These are phyloP conservation scores for Arctium minus DNA, from an alignment of 129 eudicot species.

Conservation along the genomic window DNA sequence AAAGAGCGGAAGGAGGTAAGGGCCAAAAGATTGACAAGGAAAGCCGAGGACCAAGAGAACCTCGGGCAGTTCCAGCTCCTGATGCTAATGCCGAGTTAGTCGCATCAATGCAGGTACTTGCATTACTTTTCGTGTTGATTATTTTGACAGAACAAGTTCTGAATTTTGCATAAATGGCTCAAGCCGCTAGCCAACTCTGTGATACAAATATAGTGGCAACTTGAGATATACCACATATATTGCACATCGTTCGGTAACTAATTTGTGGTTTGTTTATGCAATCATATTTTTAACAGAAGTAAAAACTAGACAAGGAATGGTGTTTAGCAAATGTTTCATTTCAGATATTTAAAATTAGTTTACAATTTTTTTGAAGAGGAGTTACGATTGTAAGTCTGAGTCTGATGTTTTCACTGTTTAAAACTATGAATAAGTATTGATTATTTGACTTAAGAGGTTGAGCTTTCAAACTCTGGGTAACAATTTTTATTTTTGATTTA, in stretches of 20 bases:
- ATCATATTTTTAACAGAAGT: neutral
- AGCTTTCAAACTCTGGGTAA: too few relatives aligned
- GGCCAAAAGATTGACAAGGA: conserved; percentile 41
- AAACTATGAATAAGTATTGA: too few relatives aligned
- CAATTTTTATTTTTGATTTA: too few relatives aligned
- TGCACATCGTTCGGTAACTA: neutral
- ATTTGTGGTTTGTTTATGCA: neutral
- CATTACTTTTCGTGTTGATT: neutral
- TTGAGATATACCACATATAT: neutral
- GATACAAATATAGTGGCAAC: neutral
- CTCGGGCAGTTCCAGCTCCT: conserved; percentile 51
- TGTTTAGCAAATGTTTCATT: too few relatives aligned
- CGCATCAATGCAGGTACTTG: conserved; percentile 55
- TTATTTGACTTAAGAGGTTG: neutral
- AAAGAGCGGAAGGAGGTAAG: conserved; percentile 45
- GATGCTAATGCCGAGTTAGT: conserved; percentile 62
- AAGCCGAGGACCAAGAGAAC: conserved; percentile 40
- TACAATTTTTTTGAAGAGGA: neutral
- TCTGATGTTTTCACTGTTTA: neutral
- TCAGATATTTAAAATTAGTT: neutral
- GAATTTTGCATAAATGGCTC: neutral
- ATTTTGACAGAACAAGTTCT: neutral
- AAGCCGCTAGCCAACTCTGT: neutral
- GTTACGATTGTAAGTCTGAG: neutral
- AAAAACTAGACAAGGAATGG: too few relatives aligned